Evolutionary conservation across 1,284 basidiomycete species (phyloP).

Genomic region (Rhizoctonia solani): DNA sequence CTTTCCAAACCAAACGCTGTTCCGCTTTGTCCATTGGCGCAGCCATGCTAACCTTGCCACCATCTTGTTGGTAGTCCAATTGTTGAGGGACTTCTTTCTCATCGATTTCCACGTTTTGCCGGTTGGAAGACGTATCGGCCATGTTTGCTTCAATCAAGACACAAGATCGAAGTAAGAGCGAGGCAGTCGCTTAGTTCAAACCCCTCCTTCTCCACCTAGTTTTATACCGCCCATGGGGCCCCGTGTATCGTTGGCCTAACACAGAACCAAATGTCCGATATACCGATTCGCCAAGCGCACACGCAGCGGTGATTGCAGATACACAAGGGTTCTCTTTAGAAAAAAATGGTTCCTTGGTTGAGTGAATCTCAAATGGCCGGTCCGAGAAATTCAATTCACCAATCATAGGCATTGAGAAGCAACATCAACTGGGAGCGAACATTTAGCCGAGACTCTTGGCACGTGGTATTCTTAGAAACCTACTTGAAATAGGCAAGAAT

Average conservation of each 20-base stretch:
- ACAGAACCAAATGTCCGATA: too few species aligned
- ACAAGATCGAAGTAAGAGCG: neutral
- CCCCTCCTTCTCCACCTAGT: neutral
- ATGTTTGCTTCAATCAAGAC: neutral
- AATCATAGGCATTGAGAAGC: neutral
- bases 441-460: constrained; percentile 27
- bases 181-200: neutral
- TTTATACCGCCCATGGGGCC: constrained; percentile 28
- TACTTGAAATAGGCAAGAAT: neutral
- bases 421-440: neutral
- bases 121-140: neutral
- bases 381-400: constrained; percentile 1
- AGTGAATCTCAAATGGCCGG: constrained; percentile 29
- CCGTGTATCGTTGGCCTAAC: neutral
- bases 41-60: constrained; percentile 27
- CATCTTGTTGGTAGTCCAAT: constrained; percentile 6
- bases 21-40: constrained; percentile 27
- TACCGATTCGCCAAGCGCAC: neutral
- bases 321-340: constrained; percentile 9
- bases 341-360: neutral
- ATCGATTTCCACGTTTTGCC: constrained; percentile 15
- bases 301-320: neutral
- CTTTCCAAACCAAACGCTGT: constrained; percentile 21
- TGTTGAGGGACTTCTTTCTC: constrained; percentile 28
- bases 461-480: constrained; percentile 27